Evolutionary conservation across 192 early-diverging fungal species (phyloP), one percentile per base, ranked within the genome.

Genomic region (Lobosporangium transversale): DNA sequence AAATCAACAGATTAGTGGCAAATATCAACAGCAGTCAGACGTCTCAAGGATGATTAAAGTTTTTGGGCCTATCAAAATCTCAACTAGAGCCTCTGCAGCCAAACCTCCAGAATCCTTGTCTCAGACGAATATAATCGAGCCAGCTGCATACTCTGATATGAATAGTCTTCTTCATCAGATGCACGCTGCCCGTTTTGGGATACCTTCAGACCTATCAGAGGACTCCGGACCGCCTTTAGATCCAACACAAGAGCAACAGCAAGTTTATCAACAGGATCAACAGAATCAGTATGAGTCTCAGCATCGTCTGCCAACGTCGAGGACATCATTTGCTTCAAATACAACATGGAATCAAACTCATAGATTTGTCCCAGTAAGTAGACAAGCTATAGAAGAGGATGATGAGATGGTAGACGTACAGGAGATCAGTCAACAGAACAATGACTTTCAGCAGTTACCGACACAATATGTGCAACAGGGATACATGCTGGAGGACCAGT

Each of bases 331-430:
- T 40, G 78, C 79, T 40, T 29, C 48, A 29, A 61, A 53, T 21
- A 59, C 49, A 23, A 58, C 59, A 60, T 75, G 62, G 37, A 59
- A 71, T 47, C 79, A 82, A 24, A 56, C 50, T 9, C 78, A 66
- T 18, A 55, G 21, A 17, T 32, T 10, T 78, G 24, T 58, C 58
- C 57, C 58, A 53, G 27, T 26, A 36, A 15, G 29, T 50, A 30
- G 31, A 78, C 52, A 80, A 65, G 66, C 79, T 69, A 42, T 80
- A 33, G 78, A 80, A 23, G 81, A 79, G 31, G 80, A 82, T 30
- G 73, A 70, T 21, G 70, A 68, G 18, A 80, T 73, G 49, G 50
- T 43, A 27, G 83, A 53, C 27, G 63, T 57, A 12, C 60, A 57
- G 12, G 66, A 66, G 24, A 61, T 15, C 8, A 10, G 4, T 5